Base-by-base conservation (phyloP, 805 yeast species). In the Wickerhamiella occidentalis region DNA sequence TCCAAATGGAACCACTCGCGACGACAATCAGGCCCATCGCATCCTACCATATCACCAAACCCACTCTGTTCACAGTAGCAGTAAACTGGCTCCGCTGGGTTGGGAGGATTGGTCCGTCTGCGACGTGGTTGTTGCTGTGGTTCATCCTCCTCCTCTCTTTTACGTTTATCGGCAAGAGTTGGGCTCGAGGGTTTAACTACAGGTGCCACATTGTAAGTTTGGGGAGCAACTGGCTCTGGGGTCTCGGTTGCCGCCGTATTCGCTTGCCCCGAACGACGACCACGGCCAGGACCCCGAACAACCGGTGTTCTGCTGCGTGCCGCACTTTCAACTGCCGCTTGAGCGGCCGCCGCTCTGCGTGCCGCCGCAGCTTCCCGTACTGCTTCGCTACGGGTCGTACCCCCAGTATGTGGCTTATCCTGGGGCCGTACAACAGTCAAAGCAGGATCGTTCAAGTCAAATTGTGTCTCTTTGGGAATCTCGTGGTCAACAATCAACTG, bases 31-130 rank as follows among this genome's bases (percentile, higher is more conserved):
- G 85, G 88, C 11, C 96, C 96, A 61, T 92, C 98, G 68, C 98
- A 92, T 1, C 95, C 98, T 52, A 92, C 96, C 98, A 92, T 92
- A 61, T 92, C 97, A 17, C 98, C 98, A 62, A 84, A 92, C 3
- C 96, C 90, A 0, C 88, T 95, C 63, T 88, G 96, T 63, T 87
- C 85, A 68, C 98, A 92, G 68, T 90, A 88, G 65, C 98, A 92
- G 64, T 90, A 90, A 1, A 87, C 77, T 0, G 94, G 95, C 60
- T 88, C 96, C 19, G 71, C 72, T 44, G 62, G 65, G 50, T 55
- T 49, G 30, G 40, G 38, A 9, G 45, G 40, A 37, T 47, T 18
- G 49, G 61, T 48, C 22, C 60, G 43, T 40, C 55, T 48, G 22
- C 49, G 21, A 28, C 52, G 3, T 23, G 42, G 41, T 35, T 19